phyloP scores from a whole-genome alignment of 352 stramenopile species.

The Pythium myriotylum region DNA sequence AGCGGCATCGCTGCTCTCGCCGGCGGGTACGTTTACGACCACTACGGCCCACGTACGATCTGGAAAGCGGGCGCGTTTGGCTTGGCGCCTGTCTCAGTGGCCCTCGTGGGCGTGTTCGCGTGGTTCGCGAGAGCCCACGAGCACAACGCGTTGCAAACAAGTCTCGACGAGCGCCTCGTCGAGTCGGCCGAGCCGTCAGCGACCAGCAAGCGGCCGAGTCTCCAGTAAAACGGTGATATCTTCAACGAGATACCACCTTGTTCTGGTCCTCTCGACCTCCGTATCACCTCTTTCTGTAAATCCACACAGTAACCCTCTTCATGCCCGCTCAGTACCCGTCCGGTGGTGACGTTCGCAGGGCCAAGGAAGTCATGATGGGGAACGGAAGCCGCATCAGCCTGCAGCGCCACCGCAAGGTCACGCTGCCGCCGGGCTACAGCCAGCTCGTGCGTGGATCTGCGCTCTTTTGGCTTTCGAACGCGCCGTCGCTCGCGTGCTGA shows the following conservation, averaged over 20 bases:
- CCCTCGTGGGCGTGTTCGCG: conserved; percentile 44
- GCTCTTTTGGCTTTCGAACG: background rate
- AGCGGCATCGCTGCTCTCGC: conserved; percentile 54
- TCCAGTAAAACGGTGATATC: too few relatives aligned
- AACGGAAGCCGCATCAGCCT: conserved; percentile 61
- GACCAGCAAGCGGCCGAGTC: too few relatives aligned
- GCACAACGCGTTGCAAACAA: too few relatives aligned
- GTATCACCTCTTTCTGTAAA: too few relatives aligned
- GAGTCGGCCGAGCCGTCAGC: too few relatives aligned
- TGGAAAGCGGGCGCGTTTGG: conserved; percentile 48
- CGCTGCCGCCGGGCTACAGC: conserved; percentile 89
- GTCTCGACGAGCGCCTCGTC: too few relatives aligned
- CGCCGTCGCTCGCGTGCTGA: background rate
- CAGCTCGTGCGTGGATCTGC: conserved; percentile 61
- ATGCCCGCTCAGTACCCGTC: too few relatives aligned
- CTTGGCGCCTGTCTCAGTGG: conserved; percentile 41
- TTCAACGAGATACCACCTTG: too few relatives aligned
- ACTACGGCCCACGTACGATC: conserved; percentile 49
- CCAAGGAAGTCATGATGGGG: conserved; percentile 38
- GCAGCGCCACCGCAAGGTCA: conserved; percentile 78
- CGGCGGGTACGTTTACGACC: conserved; percentile 65
- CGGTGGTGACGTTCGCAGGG: too few relatives aligned
- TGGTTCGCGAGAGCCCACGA: conserved; percentile 2
- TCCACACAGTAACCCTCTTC: too few relatives aligned
- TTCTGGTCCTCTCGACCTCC: too few relatives aligned